Percentiles rank a stretch among this genome's conserved stretches.
Conservation (phyloP, 768 basidiomycete species). For the Clathrus columnatus region DNA sequence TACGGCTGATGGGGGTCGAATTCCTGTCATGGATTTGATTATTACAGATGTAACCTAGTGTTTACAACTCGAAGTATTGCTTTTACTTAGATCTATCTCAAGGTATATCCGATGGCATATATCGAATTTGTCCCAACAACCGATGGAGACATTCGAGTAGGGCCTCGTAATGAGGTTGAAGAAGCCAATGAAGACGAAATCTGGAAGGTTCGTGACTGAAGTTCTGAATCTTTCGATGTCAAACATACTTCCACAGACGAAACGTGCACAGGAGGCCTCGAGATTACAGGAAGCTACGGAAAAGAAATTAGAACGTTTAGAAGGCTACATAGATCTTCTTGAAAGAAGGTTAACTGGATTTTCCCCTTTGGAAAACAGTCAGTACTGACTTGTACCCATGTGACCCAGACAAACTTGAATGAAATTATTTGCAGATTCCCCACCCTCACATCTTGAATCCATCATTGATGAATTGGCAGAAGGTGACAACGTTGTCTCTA, state of each 20-base stretch:
- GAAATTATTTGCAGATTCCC: conserved; percentile 2
- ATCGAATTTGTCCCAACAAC: conserved; percentile 53
- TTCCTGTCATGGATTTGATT: conserved; percentile 66
- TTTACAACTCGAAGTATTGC: neutral
- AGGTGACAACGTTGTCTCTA: conserved; percentile 31
- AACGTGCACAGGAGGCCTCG: conserved; percentile 47
- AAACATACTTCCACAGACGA: conserved; percentile 32
- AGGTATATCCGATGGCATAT: conserved; percentile 72
- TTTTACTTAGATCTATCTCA: neutral
- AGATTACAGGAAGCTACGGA: conserved; percentile 51
- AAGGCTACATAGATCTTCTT: conserved; percentile 58
- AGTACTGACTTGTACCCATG: conserved; percentile 2
- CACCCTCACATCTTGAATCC: conserved; percentile 30
- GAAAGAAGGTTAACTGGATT: conserved; percentile 50
- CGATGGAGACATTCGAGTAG: conserved; percentile 42
- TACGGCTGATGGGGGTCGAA: conserved; percentile 69
- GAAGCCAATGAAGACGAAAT: conserved; percentile 48
- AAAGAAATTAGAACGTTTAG: conserved; percentile 42
- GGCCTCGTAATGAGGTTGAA: conserved; percentile 63
- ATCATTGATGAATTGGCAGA: conserved; percentile 62
- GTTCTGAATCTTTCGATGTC: neutral
- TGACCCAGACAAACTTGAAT: conserved; percentile 15
- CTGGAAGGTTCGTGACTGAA: conserved; percentile 56
- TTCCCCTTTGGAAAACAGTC: conserved; percentile 20
- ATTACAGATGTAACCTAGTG: conserved; percentile 46